A percentile compares a stretch with the other conserved stretches of the same genome.
Conservation (phyloP, 2,329 filamentous ascomycete genomes). For the Samsoniella hepiali region DNA sequence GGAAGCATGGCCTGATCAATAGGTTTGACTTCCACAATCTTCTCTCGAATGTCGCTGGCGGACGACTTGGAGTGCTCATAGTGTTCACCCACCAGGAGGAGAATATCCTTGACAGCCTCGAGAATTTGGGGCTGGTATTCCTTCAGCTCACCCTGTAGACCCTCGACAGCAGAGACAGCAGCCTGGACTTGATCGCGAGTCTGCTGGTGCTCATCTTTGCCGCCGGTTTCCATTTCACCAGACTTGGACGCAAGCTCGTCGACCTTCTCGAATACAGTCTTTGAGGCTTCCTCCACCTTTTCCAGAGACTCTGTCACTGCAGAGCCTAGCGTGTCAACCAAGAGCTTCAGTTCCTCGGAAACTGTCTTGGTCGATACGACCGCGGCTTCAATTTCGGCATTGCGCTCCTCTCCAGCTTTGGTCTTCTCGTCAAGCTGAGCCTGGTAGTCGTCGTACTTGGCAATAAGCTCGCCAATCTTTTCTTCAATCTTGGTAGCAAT, state of each 20-base stretch:
- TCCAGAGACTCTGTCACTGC: constrained; percentile 79
- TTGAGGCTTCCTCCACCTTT: constrained; percentile 82
- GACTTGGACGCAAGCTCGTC: constrained; percentile 74
- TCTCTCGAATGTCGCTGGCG: constrained; percentile 52
- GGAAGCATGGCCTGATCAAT: constrained; percentile 58
- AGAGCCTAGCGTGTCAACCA: constrained; percentile 80
- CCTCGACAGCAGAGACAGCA: constrained; percentile 68
- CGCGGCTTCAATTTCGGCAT: constrained; percentile 69
- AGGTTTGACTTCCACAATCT: constrained; percentile 59
- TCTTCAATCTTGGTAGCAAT: constrained; percentile 58
- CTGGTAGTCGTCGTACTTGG: constrained; percentile 87
- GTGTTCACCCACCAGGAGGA: constrained; percentile 77
- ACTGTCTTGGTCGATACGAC: constrained; percentile 72
- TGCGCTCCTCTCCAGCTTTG: constrained; percentile 69
- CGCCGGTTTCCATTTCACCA: constrained; percentile 70
- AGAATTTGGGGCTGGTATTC: constrained; percentile 89
- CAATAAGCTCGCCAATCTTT: constrained; percentile 71
- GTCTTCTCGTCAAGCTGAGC: constrained; percentile 69
- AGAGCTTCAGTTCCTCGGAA: constrained; percentile 80
- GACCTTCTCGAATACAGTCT: constrained; percentile 78
- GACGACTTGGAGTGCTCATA: constrained; percentile 80
- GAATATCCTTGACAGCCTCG: constrained; percentile 80
- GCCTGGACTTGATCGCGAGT: constrained; percentile 79
- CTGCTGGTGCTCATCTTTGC: constrained; percentile 75
- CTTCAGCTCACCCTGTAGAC: constrained; percentile 71